Conservation (phyloP, 2,329 filamentous ascomycete species). For the Laburnicola sp. region DNA sequence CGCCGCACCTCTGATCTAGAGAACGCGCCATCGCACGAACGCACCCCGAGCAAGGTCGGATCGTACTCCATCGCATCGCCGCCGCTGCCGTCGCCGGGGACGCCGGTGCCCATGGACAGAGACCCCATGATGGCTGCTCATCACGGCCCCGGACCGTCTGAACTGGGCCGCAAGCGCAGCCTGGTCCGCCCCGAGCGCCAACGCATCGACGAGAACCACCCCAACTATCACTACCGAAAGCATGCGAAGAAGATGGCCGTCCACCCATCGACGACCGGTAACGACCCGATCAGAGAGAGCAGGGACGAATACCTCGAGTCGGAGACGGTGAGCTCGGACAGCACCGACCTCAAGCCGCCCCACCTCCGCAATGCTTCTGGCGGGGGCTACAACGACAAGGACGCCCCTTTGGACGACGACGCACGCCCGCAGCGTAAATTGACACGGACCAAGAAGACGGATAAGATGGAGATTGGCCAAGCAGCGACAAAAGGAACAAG, state of each 20-base stretch:
- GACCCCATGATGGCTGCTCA: slow-evolving; percentile 56
- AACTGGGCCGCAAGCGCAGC: slow-evolving; percentile 75
- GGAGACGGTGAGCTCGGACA: slow-evolving; percentile 65
- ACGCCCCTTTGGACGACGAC: slow-evolving; percentile 34
- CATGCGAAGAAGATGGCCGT: slow-evolving; percentile 93
- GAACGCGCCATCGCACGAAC: slow-evolving; percentile 55
- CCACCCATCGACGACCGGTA: slow-evolving; percentile 86
- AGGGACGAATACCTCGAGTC: slow-evolving; percentile 66
- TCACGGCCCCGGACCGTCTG: slow-evolving; percentile 46
- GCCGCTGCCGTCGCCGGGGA: slow-evolving; percentile 51
- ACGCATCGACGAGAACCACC: slow-evolving; percentile 81
- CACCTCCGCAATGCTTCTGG: slow-evolving; percentile 45
- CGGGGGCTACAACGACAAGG: slow-evolving; percentile 45
- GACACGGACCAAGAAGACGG: slow-evolving; percentile 63
- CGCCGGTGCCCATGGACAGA: slow-evolving; percentile 49
- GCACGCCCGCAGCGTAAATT: slow-evolving; percentile 60
- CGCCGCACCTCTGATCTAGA: slow-evolving; percentile 72
- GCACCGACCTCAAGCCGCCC: slow-evolving; percentile 57
- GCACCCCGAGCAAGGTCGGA: slow-evolving; percentile 45
- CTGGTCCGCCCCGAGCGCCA: slow-evolving; percentile 87
- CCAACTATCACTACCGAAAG: slow-evolving; percentile 93
- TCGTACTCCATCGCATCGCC: slow-evolving; percentile 47
- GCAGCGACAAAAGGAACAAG: slow-evolving; percentile 60
- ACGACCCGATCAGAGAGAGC: slow-evolving; percentile 84
- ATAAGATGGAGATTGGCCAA: slow-evolving; percentile 57